Base-by-base conservation (phyloP, 768 basidiomycete genomes). In the Brasilioporus rufonigricans region DNA sequence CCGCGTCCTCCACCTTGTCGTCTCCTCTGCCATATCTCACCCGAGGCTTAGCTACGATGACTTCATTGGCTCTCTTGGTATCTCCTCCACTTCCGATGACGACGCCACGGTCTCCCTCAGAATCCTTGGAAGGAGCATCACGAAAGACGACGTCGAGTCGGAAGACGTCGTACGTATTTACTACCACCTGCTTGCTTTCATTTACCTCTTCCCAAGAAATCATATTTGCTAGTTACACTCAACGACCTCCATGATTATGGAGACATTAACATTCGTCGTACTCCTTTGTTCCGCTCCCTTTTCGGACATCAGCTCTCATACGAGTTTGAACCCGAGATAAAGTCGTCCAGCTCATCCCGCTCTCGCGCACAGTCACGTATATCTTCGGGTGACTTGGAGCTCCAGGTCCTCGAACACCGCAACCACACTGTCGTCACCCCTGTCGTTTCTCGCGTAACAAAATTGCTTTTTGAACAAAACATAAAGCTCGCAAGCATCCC, bases 1-100 rank as follows among this genome's bases (percentile, higher is more conserved):
- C 57, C 75, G 73, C 2, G 50, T 84, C 18, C 68, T 81, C 1
- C 78, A 85, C 59, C 67, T 79, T n/a, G 55, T 84, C 5, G 68
- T 83, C 16, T 67, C 68, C 0, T 65, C 64, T 1, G 71, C 76
- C 18, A 57, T 78, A 6, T 62, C 65, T 5, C 52, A 72, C 45
- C 65, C 73, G 1, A 64, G 73, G 12, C 56, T 77, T 5, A 73
- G 72, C 12, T 77, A 77, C 24, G 59, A 70, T 2, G 65, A 72
- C 10, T 82, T 84, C 44, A 53, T 76, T 18, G 52, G 64, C 16
- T 66, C 61, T 2, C 65, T 84, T 19, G 55, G 63, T 2, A 55
- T 67, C 26, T 67, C 72, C 40, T 45, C 66, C 18, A 35, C 61
- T n/a, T 63, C 68, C 23, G 63, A 66, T 4, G 71, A 76, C 23